Percentiles rank a stretch among this genome's conserved stretches.
Conservation (phyloP, 2,329 filamentous ascomycete genomes). For the Beauveria scarabaeidicola region DNA sequence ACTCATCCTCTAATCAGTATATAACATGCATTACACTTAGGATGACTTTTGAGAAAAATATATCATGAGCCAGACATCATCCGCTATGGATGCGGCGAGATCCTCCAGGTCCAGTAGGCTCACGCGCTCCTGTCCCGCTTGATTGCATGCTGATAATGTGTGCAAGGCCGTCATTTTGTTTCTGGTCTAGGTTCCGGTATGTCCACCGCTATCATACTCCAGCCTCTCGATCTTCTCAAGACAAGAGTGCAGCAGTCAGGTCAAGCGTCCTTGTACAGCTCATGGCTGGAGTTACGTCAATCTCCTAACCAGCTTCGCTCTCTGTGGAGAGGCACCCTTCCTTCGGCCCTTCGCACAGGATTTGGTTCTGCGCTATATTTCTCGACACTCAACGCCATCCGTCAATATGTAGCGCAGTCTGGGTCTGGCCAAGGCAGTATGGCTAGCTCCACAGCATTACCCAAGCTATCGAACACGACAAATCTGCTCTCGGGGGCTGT, state of each 20-base stretch:
- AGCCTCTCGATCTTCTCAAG: conserved; percentile 93
- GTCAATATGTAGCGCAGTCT: conserved; percentile 41
- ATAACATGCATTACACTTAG: neutral
- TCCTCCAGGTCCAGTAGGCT: conserved; percentile 7
- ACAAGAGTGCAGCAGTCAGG: conserved; percentile 88
- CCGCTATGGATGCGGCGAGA: neutral
- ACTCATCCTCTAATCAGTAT: neutral
- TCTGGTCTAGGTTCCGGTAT: conserved; percentile 84
- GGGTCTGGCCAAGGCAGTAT: conserved; percentile 17
- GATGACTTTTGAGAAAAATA: neutral
- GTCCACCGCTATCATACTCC: conserved; percentile 79
- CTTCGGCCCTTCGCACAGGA: conserved; percentile 87
- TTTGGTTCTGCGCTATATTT: conserved; percentile 94
- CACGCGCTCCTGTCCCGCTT: neutral
- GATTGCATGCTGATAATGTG: neutral
- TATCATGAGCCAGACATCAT: neutral
- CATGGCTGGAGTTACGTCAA: conserved; percentile 36
- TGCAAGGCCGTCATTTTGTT: conserved; percentile 70
- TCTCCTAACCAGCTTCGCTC: conserved; percentile 54
- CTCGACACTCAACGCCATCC: conserved; percentile 72
- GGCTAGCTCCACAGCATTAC: conserved; percentile 59
- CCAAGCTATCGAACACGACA: conserved; percentile 71
- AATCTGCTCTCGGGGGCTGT: conserved; percentile 80
- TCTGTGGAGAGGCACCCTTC: conserved; percentile 88
- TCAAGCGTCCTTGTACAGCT: conserved; percentile 50